Evolutionary conservation across 192 early-diverging fungal species (phyloP).

Genomic region (Thoreauomyces humboldtii): DNA sequence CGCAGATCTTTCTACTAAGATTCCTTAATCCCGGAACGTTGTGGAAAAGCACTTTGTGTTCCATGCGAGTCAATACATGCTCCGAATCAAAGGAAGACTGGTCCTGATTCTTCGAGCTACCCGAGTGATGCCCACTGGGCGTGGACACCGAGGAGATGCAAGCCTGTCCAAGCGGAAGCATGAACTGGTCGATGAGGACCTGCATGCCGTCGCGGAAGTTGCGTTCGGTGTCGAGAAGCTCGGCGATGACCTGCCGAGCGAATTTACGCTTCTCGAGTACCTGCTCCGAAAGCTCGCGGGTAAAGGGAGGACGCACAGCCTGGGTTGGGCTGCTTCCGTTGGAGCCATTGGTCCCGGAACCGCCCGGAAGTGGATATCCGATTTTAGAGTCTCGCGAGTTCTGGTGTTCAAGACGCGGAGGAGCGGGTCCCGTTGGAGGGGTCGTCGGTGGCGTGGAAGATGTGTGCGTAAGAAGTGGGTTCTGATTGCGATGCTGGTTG

Average conservation of each 20-base stretch:
- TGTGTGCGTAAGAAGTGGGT: not conserved
- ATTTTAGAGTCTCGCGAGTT: too few species aligned
- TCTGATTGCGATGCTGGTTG: not conserved
- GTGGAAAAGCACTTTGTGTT: slow-evolving; percentile 16
- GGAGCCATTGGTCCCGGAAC: too few species aligned
- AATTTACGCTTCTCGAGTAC: slow-evolving; percentile 25
- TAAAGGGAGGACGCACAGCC: too few species aligned
- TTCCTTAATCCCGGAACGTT: slow-evolving; percentile 25
- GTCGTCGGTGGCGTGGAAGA: not conserved
- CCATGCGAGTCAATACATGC: slow-evolving; percentile 9
- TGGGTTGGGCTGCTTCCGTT: too few species aligned
- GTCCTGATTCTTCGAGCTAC: too few species aligned
- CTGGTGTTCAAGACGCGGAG: too few species aligned
- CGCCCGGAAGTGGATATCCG: too few species aligned
- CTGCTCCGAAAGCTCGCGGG: slow-evolving; percentile 11
- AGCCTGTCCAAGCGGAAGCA: slow-evolving; percentile 11
- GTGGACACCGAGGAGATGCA: not conserved
- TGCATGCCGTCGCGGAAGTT: slow-evolving; percentile 33
- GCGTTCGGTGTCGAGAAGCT: slow-evolving; percentile 26
- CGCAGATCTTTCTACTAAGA: slow-evolving; percentile 21
- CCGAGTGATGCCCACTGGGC: too few species aligned
- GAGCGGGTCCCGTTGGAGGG: too few species aligned
- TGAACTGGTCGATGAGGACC: slow-evolving; percentile 30
- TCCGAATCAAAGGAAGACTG: not conserved
- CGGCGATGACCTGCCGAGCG: slow-evolving; percentile 15